Evolutionary conservation across 768 basidiomycete genomes (phyloP), one percentile per base, ranked within the genome.

Genomic region (Dendrothele bispora): DNA sequence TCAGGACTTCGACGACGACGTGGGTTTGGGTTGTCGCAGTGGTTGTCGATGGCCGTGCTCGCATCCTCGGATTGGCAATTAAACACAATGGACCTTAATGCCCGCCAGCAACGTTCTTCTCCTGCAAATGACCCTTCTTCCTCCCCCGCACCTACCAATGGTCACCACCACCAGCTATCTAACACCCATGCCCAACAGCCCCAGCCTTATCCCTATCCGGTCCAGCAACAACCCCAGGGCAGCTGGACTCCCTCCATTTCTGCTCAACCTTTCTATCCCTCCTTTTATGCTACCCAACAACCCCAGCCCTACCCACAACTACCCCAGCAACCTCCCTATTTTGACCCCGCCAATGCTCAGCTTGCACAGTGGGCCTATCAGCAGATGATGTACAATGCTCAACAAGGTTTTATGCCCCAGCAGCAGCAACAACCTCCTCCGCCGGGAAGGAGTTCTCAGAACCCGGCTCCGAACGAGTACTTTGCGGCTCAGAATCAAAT

Each of bases 361-460:
- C 80, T 89, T 47, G 84, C 88, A 3, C 87, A 88, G 64, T 92
- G 90, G 89, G 87, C 89, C 29, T 92, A 92, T 69, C 89, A 91
- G 67, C 89, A 91, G 60, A 91, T 91, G 89, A 83, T 92, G 83
- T 86, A 82, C 70, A 83, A 79, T 58, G 83, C 83, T 39, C 79
- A 83, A 55, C 80, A 81, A 39, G 72, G 68, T 38, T 77, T 74
- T 58, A 62, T 64, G 25, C 64, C 56, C 51, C 70, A 71, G 50
- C 74, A 71, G 53, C 65, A 74, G 58, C 74, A 75, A 42, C 64
- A 68, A 11, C 11, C 25, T 8, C 22, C 67, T 59, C 32, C 63
- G 62, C 64, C 67, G 36, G 77, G 77, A 58, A 73, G 77, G 30
- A 69, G 70, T 51, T 66, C 67, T 27, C 62, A 71, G 40, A 63